Base-by-base conservation (phyloP, 495 filamentous ascomycete genomes). In the Aspergillus heteromorphus region DNA sequence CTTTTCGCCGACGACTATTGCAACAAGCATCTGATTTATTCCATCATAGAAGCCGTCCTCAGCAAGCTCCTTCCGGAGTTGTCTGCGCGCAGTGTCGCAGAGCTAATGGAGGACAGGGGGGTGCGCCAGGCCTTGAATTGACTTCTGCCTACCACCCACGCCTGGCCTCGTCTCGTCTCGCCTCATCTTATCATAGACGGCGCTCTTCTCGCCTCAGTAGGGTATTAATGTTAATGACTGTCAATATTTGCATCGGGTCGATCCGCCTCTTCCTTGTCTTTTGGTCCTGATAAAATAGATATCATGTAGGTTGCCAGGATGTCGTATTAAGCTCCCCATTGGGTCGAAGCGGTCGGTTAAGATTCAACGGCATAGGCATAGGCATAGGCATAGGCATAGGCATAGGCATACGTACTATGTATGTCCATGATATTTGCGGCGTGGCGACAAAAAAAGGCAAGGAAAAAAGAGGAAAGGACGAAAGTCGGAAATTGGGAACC, bases 11-110 rank as follows among this genome's bases (percentile, higher is more conserved):
- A 95, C 67, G 79, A 78, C 10, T 97, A 95, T 70, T 83, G 88
- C 66, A 97, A 97, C 73, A 92, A 88, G 69, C 91, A 97, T 67
- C 70, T 98, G 9, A 67, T 92, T 40, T 95, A 92, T 59, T 73
- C 79, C 19, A 75, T 91, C 36, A 61, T 96, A 36, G 93, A 97
- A 68, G 71, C 89, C 49, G 54, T 95, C 0, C 73, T 98, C 13
- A 83, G 87, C 31, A 80, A 85, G 60, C 69, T 97, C 29, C 76
- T 96, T 48, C 93, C 93, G 23, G 93, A 98, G 76, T 60, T 97
- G 60, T 79, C 81, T 27, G 88, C 91, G 58, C 84, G 79, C 62
- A 84, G 85, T 34, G 80, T 89, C 9, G 69, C 71, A 51, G 87
- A 90, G 63, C 67, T 96, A 43, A 81, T 89, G 80, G 85, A 79